Evolutionary conservation across 441 rosid genomes (phyloP), one percentile per base, ranked within the genome.

Genomic region (Iberis amara): DNA sequence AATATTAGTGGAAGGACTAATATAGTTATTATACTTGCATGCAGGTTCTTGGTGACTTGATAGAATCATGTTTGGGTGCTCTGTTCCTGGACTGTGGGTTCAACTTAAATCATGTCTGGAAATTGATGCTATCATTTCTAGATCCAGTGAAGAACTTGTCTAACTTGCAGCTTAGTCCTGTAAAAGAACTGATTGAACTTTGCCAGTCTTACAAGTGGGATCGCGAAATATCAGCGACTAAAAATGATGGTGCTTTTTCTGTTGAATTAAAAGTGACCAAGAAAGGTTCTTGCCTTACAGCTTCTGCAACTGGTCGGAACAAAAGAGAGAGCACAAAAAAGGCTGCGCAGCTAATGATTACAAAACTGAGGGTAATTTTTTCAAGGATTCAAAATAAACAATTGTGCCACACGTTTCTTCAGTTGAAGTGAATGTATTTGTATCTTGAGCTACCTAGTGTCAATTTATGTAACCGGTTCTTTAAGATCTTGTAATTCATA

Each of bases 31-130:
- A 43, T 55, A 14, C 13, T 38, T 44, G 5, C 11, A 11, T 50
- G 68, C 82, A 89, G 97, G 96, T 75, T 38, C 96, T 92, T 32
- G 92, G 99, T 52, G 99, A 92, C 72, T 72, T 92, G 80, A 77
- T 92, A 24, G 99, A 92, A 76, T 86, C 96, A 65, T 79, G 68
- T 48, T 27, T 84, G 52, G 98, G 96, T 54, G 96, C 96, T 54
- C 72, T 82, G 57, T 79, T 86, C 46, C 86, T 92, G 7, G 98
- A 88, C 73, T 57, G 86, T 5, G 98, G 98, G 58, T 73, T 88
- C 40, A 49, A 89, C 76, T 74, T 92, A 74, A 68, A 75, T 58
- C 65, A 11, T 31, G 80, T 76, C 57, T 92, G 99, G 99, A 74
- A 56, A 56, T 47, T 78, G 42, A 84, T 92, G 89, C 69, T 32